phyloP scores from a whole-genome alignment of 148 eudicot genomes.

The Simmondsia chinensis region DNA sequence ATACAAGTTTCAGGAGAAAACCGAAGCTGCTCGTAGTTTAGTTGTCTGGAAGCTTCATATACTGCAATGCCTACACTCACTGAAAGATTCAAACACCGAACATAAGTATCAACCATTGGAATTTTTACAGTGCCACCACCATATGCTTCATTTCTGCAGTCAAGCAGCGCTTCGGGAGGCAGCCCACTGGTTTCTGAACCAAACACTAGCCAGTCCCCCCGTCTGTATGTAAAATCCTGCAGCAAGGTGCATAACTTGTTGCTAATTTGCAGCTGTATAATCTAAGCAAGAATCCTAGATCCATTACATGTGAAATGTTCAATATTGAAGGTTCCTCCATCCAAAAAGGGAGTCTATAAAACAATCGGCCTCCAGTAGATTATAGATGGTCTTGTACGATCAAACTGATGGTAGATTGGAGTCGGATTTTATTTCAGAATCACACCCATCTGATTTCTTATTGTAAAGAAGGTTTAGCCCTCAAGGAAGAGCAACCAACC shows the following conservation, averaged over 20 bases:
- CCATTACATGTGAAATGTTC: too few species aligned
- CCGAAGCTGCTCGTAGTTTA: constrained; percentile 76
- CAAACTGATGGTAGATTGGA: too few species aligned
- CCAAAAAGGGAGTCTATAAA: too few species aligned
- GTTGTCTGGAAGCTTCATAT: constrained; percentile 90
- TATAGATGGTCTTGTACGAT: too few species aligned
- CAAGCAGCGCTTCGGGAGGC: constrained; percentile 67
- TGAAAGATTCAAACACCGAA: constrained; percentile 87
- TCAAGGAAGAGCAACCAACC: too few species aligned
- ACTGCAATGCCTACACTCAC: constrained; percentile 96
- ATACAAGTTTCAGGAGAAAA: constrained; percentile 23
- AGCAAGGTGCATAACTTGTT: not conserved
- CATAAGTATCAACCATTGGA: constrained; percentile 94
- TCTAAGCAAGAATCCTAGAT: not conserved
- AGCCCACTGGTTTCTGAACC: constrained; percentile 91
- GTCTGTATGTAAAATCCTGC: constrained; percentile 73
- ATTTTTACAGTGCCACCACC: constrained; percentile 74
- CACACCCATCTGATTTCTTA: too few species aligned
- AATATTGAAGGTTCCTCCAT: too few species aligned
- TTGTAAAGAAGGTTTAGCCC: too few species aligned
- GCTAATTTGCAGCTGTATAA: not conserved
- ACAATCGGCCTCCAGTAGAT: too few species aligned
- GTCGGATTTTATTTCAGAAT: too few species aligned
- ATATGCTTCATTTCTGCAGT: constrained; percentile 50
- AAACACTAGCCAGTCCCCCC: constrained; percentile 92